Conservation (phyloP, 2,329 filamentous ascomycete genomes). For the Paecilomyces niveus region DNA sequence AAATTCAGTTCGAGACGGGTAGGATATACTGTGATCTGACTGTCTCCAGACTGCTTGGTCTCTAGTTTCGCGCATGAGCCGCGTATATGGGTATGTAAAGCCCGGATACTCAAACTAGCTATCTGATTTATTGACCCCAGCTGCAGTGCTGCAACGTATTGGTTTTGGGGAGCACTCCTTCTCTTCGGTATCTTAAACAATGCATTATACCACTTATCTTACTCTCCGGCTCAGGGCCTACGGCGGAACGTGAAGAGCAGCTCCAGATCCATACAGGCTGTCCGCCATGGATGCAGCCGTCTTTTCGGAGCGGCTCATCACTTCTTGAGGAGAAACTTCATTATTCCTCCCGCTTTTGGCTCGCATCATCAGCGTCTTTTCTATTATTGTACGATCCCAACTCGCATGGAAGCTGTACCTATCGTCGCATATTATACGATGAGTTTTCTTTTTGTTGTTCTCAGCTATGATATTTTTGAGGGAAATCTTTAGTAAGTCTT, state of each 20-base stretch:
- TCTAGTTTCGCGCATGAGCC: constrained; percentile 27
- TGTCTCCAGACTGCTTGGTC: constrained; percentile 22
- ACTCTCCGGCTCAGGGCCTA: constrained; percentile 4
- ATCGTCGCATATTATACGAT: constrained; percentile 39
- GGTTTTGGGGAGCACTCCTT: constrained; percentile 34
- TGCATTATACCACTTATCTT: constrained; percentile 14
- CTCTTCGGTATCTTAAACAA: constrained; percentile 27
- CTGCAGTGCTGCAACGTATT: constrained; percentile 24
- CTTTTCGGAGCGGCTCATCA: constrained; percentile 11
- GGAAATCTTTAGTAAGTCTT: constrained; percentile 42
- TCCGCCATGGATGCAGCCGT: not conserved
- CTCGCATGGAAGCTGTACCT: constrained; percentile 40
- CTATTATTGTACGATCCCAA: constrained; percentile 41
- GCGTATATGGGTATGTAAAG: constrained; percentile 29
- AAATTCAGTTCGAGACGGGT: not conserved
- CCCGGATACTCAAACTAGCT: not conserved
- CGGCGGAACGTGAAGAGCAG: constrained; percentile 1
- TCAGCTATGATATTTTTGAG: constrained; percentile 39
- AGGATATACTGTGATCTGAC: not conserved
- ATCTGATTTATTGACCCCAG: not conserved
- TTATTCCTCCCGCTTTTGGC: constrained; percentile 38
- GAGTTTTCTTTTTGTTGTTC: constrained; percentile 36
- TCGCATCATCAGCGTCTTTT: constrained; percentile 34
- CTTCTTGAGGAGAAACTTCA: constrained; percentile 32
- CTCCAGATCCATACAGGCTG: not conserved